Base-by-base conservation (phyloP, 78 protist species). In the Diacronema lutheri region DNA sequence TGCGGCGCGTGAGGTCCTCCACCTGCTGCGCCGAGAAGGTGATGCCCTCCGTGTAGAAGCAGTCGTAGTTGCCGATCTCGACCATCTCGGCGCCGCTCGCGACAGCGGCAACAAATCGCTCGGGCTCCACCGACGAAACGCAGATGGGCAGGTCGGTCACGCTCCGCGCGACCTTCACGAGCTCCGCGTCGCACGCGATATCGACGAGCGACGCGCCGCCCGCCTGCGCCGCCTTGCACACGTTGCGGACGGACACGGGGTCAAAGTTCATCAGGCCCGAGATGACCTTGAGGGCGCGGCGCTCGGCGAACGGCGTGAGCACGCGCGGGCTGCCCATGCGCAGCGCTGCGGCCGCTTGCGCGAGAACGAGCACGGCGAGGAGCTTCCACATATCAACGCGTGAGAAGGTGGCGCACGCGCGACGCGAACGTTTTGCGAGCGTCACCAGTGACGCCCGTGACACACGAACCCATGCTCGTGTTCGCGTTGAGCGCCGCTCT, bases 1-100 rank as follows among this genome's bases (percentile, higher is more conserved):
- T 71, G 5, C 60, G 58, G 57, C 12, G 23, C 21, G 80, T 73
- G 40, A 73, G 25, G 14, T 4, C 80, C 62, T 13, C 55, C n/a
- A 20, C 25, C 35, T 20, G 40, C 13, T 12, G 5, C 5, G 73
- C 73, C 20, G 38, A 58, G 64, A 58, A 23, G 9, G 1, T 10
- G 11, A 16, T 16, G 20, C 20, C 80, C 80, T 73, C 38, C 23
- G n/a, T 6, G 35, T 73, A 73, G 80, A 73, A 73, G 40, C 33
- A 33, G 60, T 73, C 80, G 80, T 73, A 73, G 80, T 73, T 73
- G 10, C 80, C 80, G 35, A 73, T 38, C 80, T 73, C 80, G 5
- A 73, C 80, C 80, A 73, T 73, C 60, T 73, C 60, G 6, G 80
- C 80, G 25, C 80, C 80, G n/a, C 60, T 60, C 29, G 31, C 37